Conservation (phyloP, 2,329 filamentous ascomycete genomes). For the Paracorniculantispora psalliotae region DNA sequence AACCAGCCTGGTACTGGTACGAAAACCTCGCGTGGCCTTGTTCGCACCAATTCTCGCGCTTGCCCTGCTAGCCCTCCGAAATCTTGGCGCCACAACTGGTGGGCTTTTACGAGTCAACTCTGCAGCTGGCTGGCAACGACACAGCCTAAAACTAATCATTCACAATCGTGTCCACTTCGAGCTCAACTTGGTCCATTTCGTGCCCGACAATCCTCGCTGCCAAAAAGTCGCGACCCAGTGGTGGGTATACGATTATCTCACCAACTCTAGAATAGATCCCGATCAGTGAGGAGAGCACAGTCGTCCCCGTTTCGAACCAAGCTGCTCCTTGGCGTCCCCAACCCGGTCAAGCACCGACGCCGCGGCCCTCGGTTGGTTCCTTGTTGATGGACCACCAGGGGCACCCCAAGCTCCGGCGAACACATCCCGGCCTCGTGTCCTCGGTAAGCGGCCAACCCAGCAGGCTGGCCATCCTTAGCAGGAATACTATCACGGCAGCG, state of each 20-base stretch:
- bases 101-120: neutral
- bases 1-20: neutral
- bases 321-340: neutral
- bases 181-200: neutral
- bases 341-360: neutral
- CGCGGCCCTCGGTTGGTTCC: neutral
- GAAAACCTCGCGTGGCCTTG: neutral
- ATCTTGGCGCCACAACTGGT: neutral
- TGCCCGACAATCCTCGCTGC: neutral
- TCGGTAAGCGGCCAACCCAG: neutral
- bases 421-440: neutral
- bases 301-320: neutral
- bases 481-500: neutral
- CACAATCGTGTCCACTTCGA: neutral
- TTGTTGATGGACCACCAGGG: neutral
- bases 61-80: neutral
- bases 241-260: too few species aligned
- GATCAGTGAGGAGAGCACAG: neutral
- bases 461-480: neutral
- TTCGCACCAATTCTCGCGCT: neutral
- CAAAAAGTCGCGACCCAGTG: too few species aligned
- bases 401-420: too few species aligned
- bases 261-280: neutral
- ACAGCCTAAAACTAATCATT: neutral
- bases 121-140: neutral